Percentiles rank a stretch among this genome's conserved stretches.
These are phyloP conservation scores for Lipomyces sp. DNA, from an alignment of 805 yeast genomes.

Conservation along the genomic window DNA sequence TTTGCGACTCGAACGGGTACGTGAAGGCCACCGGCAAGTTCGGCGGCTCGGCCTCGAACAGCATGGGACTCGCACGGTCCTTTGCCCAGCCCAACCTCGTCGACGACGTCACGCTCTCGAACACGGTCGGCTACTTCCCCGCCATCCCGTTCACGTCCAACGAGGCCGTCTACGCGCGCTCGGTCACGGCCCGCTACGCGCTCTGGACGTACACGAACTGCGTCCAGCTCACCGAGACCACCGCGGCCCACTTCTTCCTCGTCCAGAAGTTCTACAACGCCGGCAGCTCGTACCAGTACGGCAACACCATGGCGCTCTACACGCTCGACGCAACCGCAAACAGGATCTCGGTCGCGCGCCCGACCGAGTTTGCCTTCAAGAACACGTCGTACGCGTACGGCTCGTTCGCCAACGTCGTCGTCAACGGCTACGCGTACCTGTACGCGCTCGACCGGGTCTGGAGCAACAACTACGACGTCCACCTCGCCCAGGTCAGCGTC, in stretches of 20 bases:
- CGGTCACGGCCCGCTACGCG: slow-evolving; percentile 10
- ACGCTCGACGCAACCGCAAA: slow-evolving; percentile 10
- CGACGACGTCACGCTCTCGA: slow-evolving; percentile 7
- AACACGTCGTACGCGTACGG: slow-evolving; percentile 18
- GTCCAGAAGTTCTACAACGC: slow-evolving; percentile 9
- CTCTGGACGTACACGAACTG: slow-evolving; percentile 26
- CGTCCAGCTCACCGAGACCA: slow-evolving; percentile 10
- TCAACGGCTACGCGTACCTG: slow-evolving; percentile 21
- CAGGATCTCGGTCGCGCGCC: slow-evolving; percentile 10
- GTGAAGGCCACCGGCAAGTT: background rate
- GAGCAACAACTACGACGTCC: slow-evolving; percentile 22
- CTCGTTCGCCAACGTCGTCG: slow-evolving; percentile 22
- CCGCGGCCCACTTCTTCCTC: slow-evolving; percentile 16
- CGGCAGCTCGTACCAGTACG: background rate
- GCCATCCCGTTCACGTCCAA: slow-evolving; percentile 17
- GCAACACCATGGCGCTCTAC: slow-evolving; percentile 19
- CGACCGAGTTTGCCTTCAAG: slow-evolving; percentile 4
- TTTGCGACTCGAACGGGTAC: slow-evolving; percentile 19
- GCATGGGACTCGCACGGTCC: slow-evolving; percentile 4
- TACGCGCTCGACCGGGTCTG: slow-evolving; percentile 18
- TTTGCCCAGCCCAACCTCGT: slow-evolving; percentile 2
- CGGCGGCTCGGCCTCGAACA: slow-evolving; percentile 9
- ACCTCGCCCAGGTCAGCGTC: slow-evolving; percentile 22
- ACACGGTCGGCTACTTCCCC: slow-evolving; percentile 6
- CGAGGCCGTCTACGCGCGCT: slow-evolving; percentile 3